phyloP scores from a whole-genome alignment of 306 rosid genomes.

The Quercus alba region DNA sequence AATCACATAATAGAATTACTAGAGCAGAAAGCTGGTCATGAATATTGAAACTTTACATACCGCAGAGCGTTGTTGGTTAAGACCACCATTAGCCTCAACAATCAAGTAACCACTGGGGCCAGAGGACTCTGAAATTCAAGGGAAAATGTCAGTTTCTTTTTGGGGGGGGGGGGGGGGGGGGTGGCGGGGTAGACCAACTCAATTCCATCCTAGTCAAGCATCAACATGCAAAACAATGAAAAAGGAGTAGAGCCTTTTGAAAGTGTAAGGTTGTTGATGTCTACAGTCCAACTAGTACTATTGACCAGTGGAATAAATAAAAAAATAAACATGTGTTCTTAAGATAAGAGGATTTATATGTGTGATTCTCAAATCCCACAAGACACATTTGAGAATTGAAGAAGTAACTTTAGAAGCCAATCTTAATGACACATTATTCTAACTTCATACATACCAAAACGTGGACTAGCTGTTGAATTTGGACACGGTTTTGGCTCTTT shows the following conservation, averaged over 20 bases:
- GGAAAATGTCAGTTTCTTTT: conserved; percentile 7
- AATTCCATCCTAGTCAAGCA: background rate
- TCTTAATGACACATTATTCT: background rate
- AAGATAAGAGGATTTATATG: background rate
- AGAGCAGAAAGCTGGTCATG: background rate
- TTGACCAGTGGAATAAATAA: background rate
- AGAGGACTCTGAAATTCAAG: conserved; percentile 52
- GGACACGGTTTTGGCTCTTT: conserved; percentile 86
- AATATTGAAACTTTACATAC: conserved; percentile 34
- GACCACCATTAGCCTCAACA: conserved; percentile 97
- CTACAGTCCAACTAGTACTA: background rate
- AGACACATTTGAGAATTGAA: background rate
- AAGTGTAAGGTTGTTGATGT: background rate
- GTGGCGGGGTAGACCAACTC: too few relatives aligned
- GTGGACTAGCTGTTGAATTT: conserved; percentile 56
- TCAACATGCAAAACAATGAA: background rate
- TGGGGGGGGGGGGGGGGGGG: too few relatives aligned
- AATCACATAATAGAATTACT: conserved; percentile 6
- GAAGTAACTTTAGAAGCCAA: background rate
- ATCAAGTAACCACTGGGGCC: conserved; percentile 66
- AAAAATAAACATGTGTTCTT: background rate
- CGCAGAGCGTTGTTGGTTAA: conserved; percentile 95
- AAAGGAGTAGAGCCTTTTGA: background rate
- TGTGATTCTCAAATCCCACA: background rate
- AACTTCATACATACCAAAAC: conserved; percentile 42